Evolutionary conservation across 1,284 basidiomycete species (phyloP).

Genomic region (Volvariella volvacea): DNA sequence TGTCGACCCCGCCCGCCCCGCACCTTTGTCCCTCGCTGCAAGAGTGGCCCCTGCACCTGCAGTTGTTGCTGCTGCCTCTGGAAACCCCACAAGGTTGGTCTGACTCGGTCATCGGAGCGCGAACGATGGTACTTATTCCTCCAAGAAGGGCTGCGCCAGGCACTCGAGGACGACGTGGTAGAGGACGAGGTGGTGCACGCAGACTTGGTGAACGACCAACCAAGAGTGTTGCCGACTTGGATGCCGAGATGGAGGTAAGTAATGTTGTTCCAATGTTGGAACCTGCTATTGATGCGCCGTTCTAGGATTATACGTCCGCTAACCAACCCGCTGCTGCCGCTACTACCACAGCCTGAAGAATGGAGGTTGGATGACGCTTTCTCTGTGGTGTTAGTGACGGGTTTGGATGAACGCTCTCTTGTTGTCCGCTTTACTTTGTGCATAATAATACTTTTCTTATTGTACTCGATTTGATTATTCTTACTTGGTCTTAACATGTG

Average conservation of each 20-base stretch:
- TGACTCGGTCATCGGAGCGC: constrained; percentile 6
- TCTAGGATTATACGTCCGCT: constrained; percentile 65
- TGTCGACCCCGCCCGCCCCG: constrained; percentile 78
- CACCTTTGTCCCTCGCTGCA: constrained; percentile 56
- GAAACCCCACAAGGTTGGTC: constrained; percentile 38
- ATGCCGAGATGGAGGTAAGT: constrained; percentile 80
- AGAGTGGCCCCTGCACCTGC: constrained; percentile 59
- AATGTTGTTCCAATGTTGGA: not conserved
- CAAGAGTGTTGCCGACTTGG: constrained; percentile 69
- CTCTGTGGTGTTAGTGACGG: too few relatives aligned
- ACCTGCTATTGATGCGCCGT: not conserved
- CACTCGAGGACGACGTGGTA: constrained; percentile 40
- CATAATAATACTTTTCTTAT: too few relatives aligned
- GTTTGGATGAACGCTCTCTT: too few relatives aligned
- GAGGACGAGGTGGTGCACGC: constrained; percentile 49
- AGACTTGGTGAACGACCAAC: constrained; percentile 65
- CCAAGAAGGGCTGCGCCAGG: constrained; percentile 21
- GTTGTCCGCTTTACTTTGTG: too few relatives aligned
- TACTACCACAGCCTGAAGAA: constrained; percentile 18
- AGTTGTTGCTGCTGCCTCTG: constrained; percentile 29
- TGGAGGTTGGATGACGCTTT: constrained; percentile 5
- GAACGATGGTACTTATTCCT: constrained; percentile 1
- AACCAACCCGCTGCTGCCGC: constrained; percentile 39
- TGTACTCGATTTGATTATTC: too few relatives aligned
- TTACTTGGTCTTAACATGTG: too few relatives aligned